Base-by-base conservation (phyloP, 2,329 filamentous ascomycete species). In the Xylariaceae sp. region DNA sequence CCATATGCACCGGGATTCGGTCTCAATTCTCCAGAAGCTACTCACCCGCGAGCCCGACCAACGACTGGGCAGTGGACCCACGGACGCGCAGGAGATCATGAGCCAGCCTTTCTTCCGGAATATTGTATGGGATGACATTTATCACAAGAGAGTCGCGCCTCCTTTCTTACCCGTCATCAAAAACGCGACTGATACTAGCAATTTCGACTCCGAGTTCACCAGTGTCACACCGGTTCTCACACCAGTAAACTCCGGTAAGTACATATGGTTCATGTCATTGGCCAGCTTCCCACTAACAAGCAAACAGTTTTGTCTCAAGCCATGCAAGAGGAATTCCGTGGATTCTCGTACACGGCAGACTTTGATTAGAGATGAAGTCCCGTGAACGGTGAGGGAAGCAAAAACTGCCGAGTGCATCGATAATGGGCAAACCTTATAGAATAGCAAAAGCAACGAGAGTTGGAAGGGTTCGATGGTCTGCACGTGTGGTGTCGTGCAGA, bases 241-340 rank as follows among this genome's bases (percentile, higher is more conserved):
- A 31, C 94, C 94, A 47, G 94, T 99, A 50, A 92, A 97, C 74
- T 96, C 90, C 73, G 91, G 92, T 95, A 88, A 77, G 88, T 14
- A n/a, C 18, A 16, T 31, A 12, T 5, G 19, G n/a, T 19, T 13
- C 22, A 19, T 38, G 42, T 57, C 1, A 28, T 16, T 6, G 6
- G 57, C n/a, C 31, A 18, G 44, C 66, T 74, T 55, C 66, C 42
- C 22, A 7, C 22, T 28, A 28, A 28, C 1, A 16, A 11, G 39
- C 11, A n/a, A 33, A 41, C 61, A 96, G 94, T 99, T 42, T 81
- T 99, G 58, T 96, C 93, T 28, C 94, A 97, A 78, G 90, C 91
- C 41, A 97, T 97, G 92, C 94, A 99, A 76, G 94, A 99, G 76
- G 92, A 99, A 71, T 99, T 99, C 87, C 86, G 94, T 54, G 94